These are phyloP conservation scores for Oryza brachyantha DNA, from an alignment of 176 grass and related monocot genomes.

Conservation along the genomic window DNA sequence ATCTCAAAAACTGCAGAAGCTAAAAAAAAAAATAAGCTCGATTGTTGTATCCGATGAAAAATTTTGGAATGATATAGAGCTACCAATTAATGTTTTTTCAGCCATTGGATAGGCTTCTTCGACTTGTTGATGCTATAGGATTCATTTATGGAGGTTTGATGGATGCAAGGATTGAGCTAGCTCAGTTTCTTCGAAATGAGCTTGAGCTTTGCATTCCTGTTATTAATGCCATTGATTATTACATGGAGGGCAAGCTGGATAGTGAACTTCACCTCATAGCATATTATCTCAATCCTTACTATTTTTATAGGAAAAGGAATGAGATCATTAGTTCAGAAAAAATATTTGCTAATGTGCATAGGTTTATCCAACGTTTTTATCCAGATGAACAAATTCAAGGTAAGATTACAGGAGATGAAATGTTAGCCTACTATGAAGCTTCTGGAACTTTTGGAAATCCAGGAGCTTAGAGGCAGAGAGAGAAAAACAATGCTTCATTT, in stretches of 20 bases:
- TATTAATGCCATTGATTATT: slow-evolving; percentile 8
- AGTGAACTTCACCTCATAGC: slow-evolving; percentile 16
- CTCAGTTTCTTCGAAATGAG: not conserved
- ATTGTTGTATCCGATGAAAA: too few species aligned
- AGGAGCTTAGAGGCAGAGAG: too few species aligned
- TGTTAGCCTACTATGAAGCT: too few species aligned
- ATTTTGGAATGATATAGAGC: not conserved
- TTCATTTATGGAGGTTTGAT: slow-evolving; percentile 16
- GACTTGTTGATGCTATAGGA: slow-evolving; percentile 20
- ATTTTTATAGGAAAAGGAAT: slow-evolving; percentile 5
- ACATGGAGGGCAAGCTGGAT: not conserved
- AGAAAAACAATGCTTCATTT: too few species aligned
- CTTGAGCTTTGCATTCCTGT: slow-evolving; percentile 8
- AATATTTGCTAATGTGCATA: slow-evolving; percentile 3
- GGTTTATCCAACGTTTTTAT: too few species aligned
- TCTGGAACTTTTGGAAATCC: too few species aligned
- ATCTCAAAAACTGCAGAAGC: too few species aligned
- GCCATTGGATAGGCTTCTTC: slow-evolving; percentile 8
- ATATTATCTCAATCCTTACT: not conserved
- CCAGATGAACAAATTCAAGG: too few species aligned
- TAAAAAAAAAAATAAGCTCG: too few species aligned
- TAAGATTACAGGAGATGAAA: too few species aligned
- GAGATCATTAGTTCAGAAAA: not conserved
- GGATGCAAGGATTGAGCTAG: slow-evolving; percentile 4
- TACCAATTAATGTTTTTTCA: not conserved